phyloP scores from a whole-genome alignment of 495 filamentous ascomycete species.

The Penicillium cataractarum region DNA sequence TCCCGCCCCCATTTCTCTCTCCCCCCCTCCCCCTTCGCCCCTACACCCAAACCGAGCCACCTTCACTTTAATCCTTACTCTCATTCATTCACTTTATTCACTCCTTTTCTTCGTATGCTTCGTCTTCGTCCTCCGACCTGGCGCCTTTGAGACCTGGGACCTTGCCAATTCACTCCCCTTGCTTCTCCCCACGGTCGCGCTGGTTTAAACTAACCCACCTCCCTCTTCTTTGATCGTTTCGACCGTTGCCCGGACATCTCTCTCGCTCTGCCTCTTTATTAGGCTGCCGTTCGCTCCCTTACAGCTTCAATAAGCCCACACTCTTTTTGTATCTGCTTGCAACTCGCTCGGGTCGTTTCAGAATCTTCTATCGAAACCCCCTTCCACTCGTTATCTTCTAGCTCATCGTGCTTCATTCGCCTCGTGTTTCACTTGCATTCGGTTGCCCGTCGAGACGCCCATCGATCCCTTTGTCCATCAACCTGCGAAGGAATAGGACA shows the following conservation, averaged over 20 bases:
- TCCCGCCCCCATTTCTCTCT: slow-evolving; percentile 26
- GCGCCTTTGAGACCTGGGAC: slow-evolving; percentile 36
- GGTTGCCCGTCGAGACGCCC: slow-evolving; percentile 35
- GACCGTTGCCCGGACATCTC: slow-evolving; percentile 21
- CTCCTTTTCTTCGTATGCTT: slow-evolving; percentile 33
- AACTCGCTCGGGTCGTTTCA: slow-evolving; percentile 31
- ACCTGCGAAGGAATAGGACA: slow-evolving; percentile 3
- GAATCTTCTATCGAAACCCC: slow-evolving; percentile 29
- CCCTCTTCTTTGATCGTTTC: slow-evolving; percentile 28
- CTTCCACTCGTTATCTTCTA: slow-evolving; percentile 41
- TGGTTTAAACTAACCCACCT: slow-evolving; percentile 10
- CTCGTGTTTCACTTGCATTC: slow-evolving; percentile 29
- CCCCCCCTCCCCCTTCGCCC: slow-evolving; percentile 17
- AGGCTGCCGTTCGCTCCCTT: slow-evolving; percentile 46
- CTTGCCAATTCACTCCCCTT: slow-evolving; percentile 41
- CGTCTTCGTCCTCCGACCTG: slow-evolving; percentile 33
- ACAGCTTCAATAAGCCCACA: slow-evolving; percentile 36
- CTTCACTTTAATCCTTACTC: slow-evolving; percentile 23
- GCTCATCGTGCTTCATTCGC: slow-evolving; percentile 19
- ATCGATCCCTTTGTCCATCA: slow-evolving; percentile 15
- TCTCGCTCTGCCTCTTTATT: slow-evolving; percentile 21
- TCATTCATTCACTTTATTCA: slow-evolving; percentile 33
- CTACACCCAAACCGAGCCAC: slow-evolving; percentile 14
- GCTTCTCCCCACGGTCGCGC: slow-evolving; percentile 44
- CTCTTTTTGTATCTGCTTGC: slow-evolving; percentile 28